Evolutionary conservation across 371 early-diverging fungal genomes (phyloP).

Genomic region (Funneliformis caledonium): DNA sequence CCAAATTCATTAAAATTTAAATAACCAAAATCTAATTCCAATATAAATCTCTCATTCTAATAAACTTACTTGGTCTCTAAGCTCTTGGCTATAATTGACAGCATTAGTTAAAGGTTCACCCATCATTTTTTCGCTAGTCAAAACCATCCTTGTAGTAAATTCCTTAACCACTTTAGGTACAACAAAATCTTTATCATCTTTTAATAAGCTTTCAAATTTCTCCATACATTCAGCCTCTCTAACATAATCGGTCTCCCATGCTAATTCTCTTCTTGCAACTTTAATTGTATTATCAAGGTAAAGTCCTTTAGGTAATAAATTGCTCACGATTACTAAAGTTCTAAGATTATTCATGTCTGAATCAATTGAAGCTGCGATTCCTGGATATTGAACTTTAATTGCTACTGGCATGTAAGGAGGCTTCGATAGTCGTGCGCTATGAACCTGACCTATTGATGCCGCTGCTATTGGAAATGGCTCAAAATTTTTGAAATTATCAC

Average conservation of each 20-base stretch:
- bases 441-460: slow-evolving; percentile 97
- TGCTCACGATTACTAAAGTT: slow-evolving; percentile 77
- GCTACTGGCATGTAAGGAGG: slow-evolving; percentile 68
- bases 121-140: slow-evolving; percentile 80
- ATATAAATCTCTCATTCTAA: neutral
- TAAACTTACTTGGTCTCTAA: slow-evolving; percentile 65
- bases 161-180: slow-evolving; percentile 80
- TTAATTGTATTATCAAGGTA: slow-evolving; percentile 95
- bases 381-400: slow-evolving; percentile 97
- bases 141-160: slow-evolving; percentile 71
- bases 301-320: slow-evolving; percentile 89
- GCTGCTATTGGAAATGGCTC: slow-evolving; percentile 87
- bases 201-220: slow-evolving; percentile 68
- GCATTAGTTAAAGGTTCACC: slow-evolving; percentile 78
- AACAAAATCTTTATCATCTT: slow-evolving; percentile 64
- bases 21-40: neutral
- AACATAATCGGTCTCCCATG: slow-evolving; percentile 92
- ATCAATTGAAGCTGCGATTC: slow-evolving; percentile 87
- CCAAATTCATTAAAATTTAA: slow-evolving; percentile 37
- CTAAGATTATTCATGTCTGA: slow-evolving; percentile 86
- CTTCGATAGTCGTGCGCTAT: slow-evolving; percentile 65
- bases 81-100: slow-evolving; percentile 63
- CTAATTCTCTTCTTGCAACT: slow-evolving; percentile 89
- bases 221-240: slow-evolving; percentile 84
- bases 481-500: slow-evolving; percentile 67